These are phyloP conservation scores for Ophiostoma perfectum DNA, from an alignment of 2,329 filamentous ascomycete genomes.

Conservation along the genomic window DNA sequence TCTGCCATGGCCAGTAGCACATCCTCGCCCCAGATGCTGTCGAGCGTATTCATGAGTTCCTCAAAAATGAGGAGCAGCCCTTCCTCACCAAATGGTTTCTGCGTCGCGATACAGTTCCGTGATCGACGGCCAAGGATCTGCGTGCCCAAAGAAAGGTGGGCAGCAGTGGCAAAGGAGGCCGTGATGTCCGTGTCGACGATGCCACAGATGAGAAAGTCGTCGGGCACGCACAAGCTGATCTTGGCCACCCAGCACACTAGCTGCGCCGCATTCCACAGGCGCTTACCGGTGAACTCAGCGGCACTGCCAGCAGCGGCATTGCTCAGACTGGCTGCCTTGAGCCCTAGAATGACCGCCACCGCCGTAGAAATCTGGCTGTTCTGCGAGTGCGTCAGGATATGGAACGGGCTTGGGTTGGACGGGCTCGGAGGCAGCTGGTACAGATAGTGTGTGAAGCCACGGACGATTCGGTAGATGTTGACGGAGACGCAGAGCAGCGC, in stretches of 20 bases:
- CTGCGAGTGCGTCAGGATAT: slow-evolving; percentile 19
- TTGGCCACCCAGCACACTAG: slow-evolving; percentile 18
- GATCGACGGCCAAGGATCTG: slow-evolving; percentile 18
- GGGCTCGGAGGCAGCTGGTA: slow-evolving; percentile 20
- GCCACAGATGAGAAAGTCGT: slow-evolving; percentile 21
- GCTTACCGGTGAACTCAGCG: background rate
- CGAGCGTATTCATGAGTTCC: slow-evolving; percentile 16
- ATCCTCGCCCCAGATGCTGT: slow-evolving; percentile 17
- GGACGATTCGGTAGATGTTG: slow-evolving; percentile 21
- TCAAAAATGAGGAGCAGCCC: slow-evolving; percentile 19
- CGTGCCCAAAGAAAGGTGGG: slow-evolving; percentile 19
- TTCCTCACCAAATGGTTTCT: slow-evolving; percentile 17
- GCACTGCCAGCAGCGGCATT: background rate
- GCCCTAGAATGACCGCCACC: slow-evolving; percentile 5
- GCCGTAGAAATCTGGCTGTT: slow-evolving; percentile 20
- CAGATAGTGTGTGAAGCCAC: slow-evolving; percentile 19
- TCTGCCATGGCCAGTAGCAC: background rate
- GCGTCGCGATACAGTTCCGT: slow-evolving; percentile 11
- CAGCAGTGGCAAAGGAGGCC: slow-evolving; percentile 18
- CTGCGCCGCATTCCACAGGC: slow-evolving; percentile 12
- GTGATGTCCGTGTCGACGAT: slow-evolving; percentile 21
- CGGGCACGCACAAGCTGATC: slow-evolving; percentile 20
- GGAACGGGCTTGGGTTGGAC: slow-evolving; percentile 19
- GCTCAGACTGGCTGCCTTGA: background rate
- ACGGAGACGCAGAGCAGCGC: slow-evolving; percentile 16